These are phyloP conservation scores for Prunus padus DNA, from an alignment of 306 rosid species.

Conservation along the genomic window DNA sequence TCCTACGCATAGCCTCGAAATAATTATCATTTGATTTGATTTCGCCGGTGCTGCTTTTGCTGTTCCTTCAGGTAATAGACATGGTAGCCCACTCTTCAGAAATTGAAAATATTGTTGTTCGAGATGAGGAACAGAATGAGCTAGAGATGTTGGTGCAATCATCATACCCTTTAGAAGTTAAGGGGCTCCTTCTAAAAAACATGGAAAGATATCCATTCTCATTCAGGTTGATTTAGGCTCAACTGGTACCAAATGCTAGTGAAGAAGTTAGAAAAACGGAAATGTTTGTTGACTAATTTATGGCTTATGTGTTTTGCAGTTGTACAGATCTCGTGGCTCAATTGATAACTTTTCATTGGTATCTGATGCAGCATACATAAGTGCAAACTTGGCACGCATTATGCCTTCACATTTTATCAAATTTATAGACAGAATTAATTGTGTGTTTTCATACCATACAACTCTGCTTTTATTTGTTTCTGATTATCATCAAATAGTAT, in stretches of 20 bases:
- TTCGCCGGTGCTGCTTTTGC: background rate
- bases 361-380: constrained; percentile 91
- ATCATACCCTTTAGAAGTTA: constrained; percentile 81
- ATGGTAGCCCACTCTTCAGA: constrained; percentile 95
- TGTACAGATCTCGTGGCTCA: constrained; percentile 89
- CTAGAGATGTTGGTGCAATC: constrained; percentile 72
- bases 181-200: constrained; percentile 89
- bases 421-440: background rate
- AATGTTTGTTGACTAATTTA: constrained; percentile 17
- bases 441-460: background rate
- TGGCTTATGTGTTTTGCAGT: constrained; percentile 50
- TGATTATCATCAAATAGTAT: background rate
- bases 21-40: background rate
- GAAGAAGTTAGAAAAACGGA: constrained; percentile 12
- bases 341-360: constrained; percentile 77
- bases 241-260: constrained; percentile 1
- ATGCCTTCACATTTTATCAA: background rate
- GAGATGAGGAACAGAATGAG: constrained; percentile 97
- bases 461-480: background rate
- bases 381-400: constrained; percentile 94
- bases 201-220: constrained; percentile 91
- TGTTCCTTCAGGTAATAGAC: constrained; percentile 64
- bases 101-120: constrained; percentile 91
- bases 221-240: constrained; percentile 67
- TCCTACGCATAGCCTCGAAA: background rate